Base-by-base conservation (phyloP, 1,284 basidiomycete species). In the Amylostereum areolatum region DNA sequence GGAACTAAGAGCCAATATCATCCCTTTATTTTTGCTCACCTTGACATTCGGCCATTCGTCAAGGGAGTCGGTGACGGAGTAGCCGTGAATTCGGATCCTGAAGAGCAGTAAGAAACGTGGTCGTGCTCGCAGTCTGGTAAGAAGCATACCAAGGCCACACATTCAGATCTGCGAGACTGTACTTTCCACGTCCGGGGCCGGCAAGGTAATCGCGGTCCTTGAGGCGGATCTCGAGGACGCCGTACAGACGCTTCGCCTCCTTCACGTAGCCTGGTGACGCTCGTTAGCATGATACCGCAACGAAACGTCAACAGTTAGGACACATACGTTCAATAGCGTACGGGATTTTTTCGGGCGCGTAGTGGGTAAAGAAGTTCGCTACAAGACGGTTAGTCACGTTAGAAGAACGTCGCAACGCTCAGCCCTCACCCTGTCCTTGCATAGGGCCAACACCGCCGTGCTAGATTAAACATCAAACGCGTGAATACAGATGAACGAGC, bases 161-260 rank as follows among this genome's bases (percentile, higher is more conserved):
- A 55, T 85, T 85, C 53, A 82, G 71, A 58, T 85, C 82, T 3
- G 83, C 88, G 33, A 91, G 70, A 39, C 73, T 80, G 66, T 78
- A 88, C 50, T 77, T 80, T 5, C 84, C 85, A 46, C 71, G 67
- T 0, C 79, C 83, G 30, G 79, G 67, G 9, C 89, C 89, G 8
- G 79, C 85, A 30, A 93, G 77, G 65, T 74, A 92, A 48, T 85
- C 78, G 27, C 81, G 77, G 46, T 73, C 72, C 31, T 68, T 62
- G 2, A 94, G 76, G 24, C 82, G 80, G 49, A 79, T 78, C 56
- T 92, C 82, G 48, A 92, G 75, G 7, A 92, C 89, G 36, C 77
- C 70, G 62, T 86, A 90, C 4, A 93, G 74, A 30, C 90, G 78
- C 62, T 82, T 82, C 2, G 86, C 86, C 71, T 93, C 91, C 33